These are phyloP conservation scores for Musa acuminata DNA, from an alignment of 176 grass and related monocot species.

Conservation along the genomic window DNA sequence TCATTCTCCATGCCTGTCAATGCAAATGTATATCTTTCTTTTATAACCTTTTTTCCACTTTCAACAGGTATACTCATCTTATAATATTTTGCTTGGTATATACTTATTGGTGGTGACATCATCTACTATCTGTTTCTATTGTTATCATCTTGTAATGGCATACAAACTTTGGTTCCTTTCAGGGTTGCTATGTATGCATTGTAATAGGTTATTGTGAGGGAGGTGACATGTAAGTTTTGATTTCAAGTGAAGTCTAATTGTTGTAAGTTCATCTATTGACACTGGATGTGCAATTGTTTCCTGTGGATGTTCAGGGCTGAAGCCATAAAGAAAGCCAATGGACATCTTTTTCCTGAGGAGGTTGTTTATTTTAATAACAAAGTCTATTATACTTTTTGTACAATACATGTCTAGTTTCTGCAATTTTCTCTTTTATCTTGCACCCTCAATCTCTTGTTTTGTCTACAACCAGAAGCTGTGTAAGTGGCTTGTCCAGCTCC, in stretches of 20 bases:
- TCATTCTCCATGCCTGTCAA: background rate
- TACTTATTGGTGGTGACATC: background rate
- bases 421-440: background rate
- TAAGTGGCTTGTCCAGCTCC: constrained; percentile 79
- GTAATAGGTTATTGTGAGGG: constrained; percentile 85
- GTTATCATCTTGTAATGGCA: background rate
- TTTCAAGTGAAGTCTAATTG: constrained; percentile 11
- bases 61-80: background rate
- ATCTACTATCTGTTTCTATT: too few species aligned
- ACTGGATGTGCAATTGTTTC: background rate
- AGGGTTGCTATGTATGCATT: constrained; percentile 96
- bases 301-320: constrained; percentile 46
- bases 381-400: background rate
- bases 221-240: constrained; percentile 77
- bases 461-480: constrained; percentile 57
- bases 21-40: constrained; percentile 1
- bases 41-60: constrained; percentile 1
- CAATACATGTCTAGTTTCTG: constrained; percentile 9
- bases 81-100: background rate
- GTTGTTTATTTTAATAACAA: constrained; percentile 29
- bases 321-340: constrained; percentile 72
- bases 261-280: constrained; percentile 10
- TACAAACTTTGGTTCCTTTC: constrained; percentile 22
- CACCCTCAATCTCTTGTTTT: constrained; percentile 10
- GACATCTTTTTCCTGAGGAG: constrained; percentile 75